Conservation (phyloP, 345 rosid species). For the Salix exigua region DNA sequence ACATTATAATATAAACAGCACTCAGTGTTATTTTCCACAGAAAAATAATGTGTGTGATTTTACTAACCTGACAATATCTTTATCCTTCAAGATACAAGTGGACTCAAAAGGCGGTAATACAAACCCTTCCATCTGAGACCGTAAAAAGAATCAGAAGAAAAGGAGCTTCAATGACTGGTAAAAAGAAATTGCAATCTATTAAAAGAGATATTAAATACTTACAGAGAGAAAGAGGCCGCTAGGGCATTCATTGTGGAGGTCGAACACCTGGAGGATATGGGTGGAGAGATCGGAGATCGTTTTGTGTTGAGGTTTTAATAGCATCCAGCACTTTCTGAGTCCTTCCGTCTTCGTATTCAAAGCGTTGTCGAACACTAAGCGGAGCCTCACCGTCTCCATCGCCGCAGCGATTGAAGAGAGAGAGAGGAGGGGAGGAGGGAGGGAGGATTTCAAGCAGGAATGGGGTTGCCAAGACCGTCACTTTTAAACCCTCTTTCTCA, state of each 20-base stretch:
- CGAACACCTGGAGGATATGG: slow-evolving; percentile 48
- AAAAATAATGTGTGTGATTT: background rate
- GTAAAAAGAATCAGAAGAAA: background rate
- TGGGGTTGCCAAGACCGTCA: background rate
- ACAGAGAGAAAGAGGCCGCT: slow-evolving; percentile 71
- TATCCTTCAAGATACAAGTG: slow-evolving; percentile 65
- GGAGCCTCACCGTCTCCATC: slow-evolving; percentile 58
- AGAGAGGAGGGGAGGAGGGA: background rate
- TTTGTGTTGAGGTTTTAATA: slow-evolving; percentile 59
- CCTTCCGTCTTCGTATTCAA: slow-evolving; percentile 58
- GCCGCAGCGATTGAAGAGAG: slow-evolving; percentile 16
- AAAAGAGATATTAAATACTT: background rate
- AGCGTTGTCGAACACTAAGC: slow-evolving; percentile 50
- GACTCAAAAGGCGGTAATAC: slow-evolving; percentile 83
- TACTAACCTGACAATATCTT: slow-evolving; percentile 68
- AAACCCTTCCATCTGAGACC: slow-evolving; percentile 89
- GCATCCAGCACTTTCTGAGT: slow-evolving; percentile 68
- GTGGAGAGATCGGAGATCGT: slow-evolving; percentile 69
- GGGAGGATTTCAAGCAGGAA: background rate
- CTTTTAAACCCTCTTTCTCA: slow-evolving; percentile 6
- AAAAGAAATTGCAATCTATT: background rate
- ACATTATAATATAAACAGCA: background rate
- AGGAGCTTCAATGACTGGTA: background rate
- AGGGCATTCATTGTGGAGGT: slow-evolving; percentile 63
- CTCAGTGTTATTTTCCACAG: background rate